Evolutionary conservation across 768 basidiomycete species (phyloP).

Genomic region (Sporobolomyces roseus): DNA sequence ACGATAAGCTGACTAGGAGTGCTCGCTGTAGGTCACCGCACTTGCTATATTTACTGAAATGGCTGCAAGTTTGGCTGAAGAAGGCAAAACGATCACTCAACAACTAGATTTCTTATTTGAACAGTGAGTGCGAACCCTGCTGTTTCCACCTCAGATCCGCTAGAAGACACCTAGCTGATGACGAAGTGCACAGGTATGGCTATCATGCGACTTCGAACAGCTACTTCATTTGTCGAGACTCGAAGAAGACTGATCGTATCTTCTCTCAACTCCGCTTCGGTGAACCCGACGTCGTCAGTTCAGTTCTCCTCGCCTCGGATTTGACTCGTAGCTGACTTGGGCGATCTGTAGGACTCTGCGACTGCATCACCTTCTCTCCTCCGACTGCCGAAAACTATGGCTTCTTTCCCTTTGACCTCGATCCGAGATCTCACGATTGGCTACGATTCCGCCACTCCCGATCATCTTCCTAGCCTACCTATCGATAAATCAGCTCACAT

Average conservation of each 20-base stretch:
- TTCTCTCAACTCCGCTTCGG: constrained; percentile 65
- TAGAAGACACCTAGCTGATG: too few relatives aligned
- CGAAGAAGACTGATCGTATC: constrained; percentile 63
- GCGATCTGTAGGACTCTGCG: neutral
- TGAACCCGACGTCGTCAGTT: constrained; percentile 50
- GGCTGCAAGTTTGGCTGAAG: constrained; percentile 55
- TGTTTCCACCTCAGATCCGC: too few relatives aligned
- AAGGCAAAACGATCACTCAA: constrained; percentile 58
- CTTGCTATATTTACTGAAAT: constrained; percentile 40
- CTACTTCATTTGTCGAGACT: constrained; percentile 57
- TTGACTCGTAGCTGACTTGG: neutral
- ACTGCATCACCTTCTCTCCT: constrained; percentile 3
- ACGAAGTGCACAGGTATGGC: constrained; percentile 57
- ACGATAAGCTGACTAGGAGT: constrained; percentile 52
- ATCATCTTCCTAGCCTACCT: constrained; percentile 59
- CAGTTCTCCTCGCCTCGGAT: neutral
- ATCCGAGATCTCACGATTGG: constrained; percentile 73
- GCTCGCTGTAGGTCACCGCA: constrained; percentile 37
- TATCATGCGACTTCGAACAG: constrained; percentile 59
- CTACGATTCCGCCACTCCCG: constrained; percentile 61
- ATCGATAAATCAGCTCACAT: constrained; percentile 58
- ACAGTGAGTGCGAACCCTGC: too few relatives aligned
- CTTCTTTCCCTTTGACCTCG: constrained; percentile 59
- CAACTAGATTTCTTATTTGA: constrained; percentile 57
- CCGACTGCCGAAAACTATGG: constrained; percentile 50